Evolutionary conservation across 495 filamentous ascomycete species (phyloP).

Genomic region (Penicillium arizonense): DNA sequence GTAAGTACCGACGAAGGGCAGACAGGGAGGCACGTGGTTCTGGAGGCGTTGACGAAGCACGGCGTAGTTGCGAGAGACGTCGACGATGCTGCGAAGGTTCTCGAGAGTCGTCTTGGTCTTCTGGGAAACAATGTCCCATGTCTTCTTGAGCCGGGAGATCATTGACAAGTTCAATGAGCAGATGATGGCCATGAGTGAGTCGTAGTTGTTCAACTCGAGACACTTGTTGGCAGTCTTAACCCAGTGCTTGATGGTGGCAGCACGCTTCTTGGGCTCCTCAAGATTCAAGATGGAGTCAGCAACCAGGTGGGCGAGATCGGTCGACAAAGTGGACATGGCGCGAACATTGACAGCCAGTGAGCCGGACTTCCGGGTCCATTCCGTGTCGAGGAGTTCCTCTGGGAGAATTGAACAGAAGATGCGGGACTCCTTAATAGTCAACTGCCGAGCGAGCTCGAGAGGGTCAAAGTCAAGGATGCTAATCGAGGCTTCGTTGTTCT

Average conservation of each 20-base stretch:
- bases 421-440: conserved; percentile 89
- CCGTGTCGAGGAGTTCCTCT: conserved; percentile 88
- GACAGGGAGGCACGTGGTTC: conserved; percentile 84
- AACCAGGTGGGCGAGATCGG: conserved; percentile 87
- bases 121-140: conserved; percentile 86
- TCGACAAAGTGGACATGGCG: conserved; percentile 90
- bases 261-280: conserved; percentile 88
- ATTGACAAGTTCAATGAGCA: conserved; percentile 89
- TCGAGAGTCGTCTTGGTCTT: conserved; percentile 82
- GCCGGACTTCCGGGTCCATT: conserved; percentile 86
- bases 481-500: conserved; percentile 63
- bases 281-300: conserved; percentile 90
- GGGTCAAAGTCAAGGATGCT: conserved; percentile 92
- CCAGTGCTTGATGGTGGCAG: conserved; percentile 94
- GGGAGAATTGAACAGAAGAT: conserved; percentile 93
- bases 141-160: conserved; percentile 85
- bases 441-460: conserved; percentile 85
- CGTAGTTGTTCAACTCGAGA: conserved; percentile 90
- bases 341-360: conserved; percentile 87
- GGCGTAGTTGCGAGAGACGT: conserved; percentile 86
- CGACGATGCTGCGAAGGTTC: conserved; percentile 74
- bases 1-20: conserved; percentile 97
- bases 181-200: conserved; percentile 94
- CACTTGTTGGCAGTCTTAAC: conserved; percentile 91
- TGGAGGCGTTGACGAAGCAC: conserved; percentile 86